Conservation (phyloP, 305 asterid species). For the Fraxinus sp. region DNA sequence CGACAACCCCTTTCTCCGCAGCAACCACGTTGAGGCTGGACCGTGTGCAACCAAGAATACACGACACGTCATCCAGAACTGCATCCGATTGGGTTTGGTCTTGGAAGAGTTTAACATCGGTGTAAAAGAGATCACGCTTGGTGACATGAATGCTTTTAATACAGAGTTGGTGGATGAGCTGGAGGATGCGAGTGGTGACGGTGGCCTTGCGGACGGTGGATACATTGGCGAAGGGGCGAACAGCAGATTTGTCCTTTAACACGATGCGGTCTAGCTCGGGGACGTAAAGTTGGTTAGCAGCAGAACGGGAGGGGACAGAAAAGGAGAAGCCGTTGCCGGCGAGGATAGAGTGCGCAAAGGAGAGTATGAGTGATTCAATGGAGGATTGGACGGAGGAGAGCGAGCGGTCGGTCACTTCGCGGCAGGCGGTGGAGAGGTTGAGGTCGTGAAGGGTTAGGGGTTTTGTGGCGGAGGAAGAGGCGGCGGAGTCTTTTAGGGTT, state of each 20-base stretch:
- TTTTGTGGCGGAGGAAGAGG: constrained; percentile 42
- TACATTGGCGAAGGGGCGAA: constrained; percentile 69
- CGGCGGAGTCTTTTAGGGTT: constrained; percentile 42
- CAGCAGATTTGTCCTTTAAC: constrained; percentile 68
- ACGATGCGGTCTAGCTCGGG: constrained; percentile 86
- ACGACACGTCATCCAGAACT: constrained; percentile 79
- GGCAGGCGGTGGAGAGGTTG: constrained; percentile 66
- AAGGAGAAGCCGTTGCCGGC: constrained; percentile 69
- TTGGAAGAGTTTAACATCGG: constrained; percentile 88
- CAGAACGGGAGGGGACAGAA: constrained; percentile 76
- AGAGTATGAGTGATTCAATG: constrained; percentile 58
- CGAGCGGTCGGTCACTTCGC: constrained; percentile 71
- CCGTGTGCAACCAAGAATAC: constrained; percentile 77
- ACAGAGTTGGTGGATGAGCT: constrained; percentile 81
- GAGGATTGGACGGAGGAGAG: constrained; percentile 63
- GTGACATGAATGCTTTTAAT: constrained; percentile 77
- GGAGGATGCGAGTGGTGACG: constrained; percentile 69
- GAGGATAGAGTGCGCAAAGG: constrained; percentile 73
- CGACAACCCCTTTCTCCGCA: constrained; percentile 80
- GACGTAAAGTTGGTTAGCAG: constrained; percentile 79
- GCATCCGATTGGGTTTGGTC: constrained; percentile 78
- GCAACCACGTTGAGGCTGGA: constrained; percentile 83
- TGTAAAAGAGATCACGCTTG: constrained; percentile 84
- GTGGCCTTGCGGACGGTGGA: constrained; percentile 79
- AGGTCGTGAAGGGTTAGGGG: constrained; percentile 62